Evolutionary conservation across 805 yeast genomes (phyloP).

Genomic region (Teunomyces lycoperdinae): DNA sequence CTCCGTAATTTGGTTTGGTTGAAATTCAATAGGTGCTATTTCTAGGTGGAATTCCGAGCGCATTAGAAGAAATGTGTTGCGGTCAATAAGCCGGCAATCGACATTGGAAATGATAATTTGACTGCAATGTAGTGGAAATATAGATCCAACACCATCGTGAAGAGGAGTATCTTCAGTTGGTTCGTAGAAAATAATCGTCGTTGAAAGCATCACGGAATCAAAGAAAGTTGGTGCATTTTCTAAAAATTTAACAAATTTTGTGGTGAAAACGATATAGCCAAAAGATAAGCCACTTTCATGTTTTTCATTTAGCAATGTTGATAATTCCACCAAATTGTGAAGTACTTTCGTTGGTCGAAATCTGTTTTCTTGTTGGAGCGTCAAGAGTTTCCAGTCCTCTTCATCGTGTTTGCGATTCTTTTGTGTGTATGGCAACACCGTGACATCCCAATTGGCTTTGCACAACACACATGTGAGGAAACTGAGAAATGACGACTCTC

Average conservation of each 20-base stretch:
- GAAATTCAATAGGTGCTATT: background rate
- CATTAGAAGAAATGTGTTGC: constrained; percentile 5
- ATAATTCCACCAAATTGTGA: constrained; percentile 6
- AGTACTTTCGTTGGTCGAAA: background rate
- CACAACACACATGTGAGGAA: constrained; percentile 13
- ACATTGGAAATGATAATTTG: constrained; percentile 2
- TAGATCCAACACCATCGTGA: background rate
- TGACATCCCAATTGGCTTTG: constrained; percentile 12
- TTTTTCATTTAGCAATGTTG: background rate
- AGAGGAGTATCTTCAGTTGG: constrained; percentile 3
- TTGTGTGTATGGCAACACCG: constrained; percentile 8
- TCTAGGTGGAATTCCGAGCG: background rate
- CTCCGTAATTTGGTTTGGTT: background rate
- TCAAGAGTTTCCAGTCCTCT: constrained; percentile 3
- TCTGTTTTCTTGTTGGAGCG: background rate
- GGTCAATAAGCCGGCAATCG: constrained; percentile 6
- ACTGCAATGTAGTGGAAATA: background rate
- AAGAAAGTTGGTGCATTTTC: constrained; percentile 3
- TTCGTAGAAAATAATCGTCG: constrained; percentile 5
- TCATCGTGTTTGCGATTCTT: background rate
- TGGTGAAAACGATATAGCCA: constrained; percentile 6
- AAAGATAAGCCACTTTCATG: background rate
- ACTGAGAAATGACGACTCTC: constrained; percentile 16
- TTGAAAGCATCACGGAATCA: background rate
- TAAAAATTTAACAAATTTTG: constrained; percentile 7